phyloP scores from a whole-genome alignment of 2,329 filamentous ascomycete genomes.

The Tolypocladium capitatum region DNA sequence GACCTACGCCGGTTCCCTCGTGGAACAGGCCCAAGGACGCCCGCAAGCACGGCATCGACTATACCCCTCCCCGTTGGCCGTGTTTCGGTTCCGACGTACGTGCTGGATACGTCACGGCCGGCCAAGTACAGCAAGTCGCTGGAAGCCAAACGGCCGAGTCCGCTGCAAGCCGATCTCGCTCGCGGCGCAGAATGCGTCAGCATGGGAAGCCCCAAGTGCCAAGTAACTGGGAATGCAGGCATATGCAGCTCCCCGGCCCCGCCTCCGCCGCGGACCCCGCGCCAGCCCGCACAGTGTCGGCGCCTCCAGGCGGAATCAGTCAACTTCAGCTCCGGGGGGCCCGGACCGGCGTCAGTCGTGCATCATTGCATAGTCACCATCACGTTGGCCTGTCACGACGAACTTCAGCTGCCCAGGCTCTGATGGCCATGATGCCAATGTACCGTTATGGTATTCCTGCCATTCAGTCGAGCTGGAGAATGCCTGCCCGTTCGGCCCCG shows the following conservation, averaged over 20 bases:
- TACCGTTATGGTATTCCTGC: conserved; percentile 21
- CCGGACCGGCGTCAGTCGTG: neutral
- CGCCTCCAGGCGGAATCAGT: neutral
- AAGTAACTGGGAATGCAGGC: too few relatives aligned
- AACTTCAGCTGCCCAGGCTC: neutral
- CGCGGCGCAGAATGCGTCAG: too few relatives aligned
- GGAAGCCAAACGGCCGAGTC: too few relatives aligned
- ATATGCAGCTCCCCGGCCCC: too few relatives aligned
- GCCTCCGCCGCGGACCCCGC: neutral
- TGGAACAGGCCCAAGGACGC: conserved; percentile 30
- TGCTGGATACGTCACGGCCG: too few relatives aligned
- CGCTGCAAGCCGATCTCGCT: too few relatives aligned
- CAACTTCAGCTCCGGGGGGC: neutral
- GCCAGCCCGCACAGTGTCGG: neutral
- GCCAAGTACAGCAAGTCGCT: too few relatives aligned
- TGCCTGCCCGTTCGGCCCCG: neutral
- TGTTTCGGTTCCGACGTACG: too few relatives aligned
- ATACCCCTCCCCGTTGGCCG: conserved; percentile 35
- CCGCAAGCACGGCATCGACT: conserved; percentile 22
- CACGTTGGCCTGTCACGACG: neutral
- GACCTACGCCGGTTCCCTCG: conserved; percentile 25
- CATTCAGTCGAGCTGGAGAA: conserved; percentile 15
- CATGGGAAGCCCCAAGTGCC: too few relatives aligned
- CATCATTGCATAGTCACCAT: neutral
- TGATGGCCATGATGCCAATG: neutral